Base-by-base conservation (phyloP, 2,329 filamentous ascomycete species). In the Thielaviopsis euricoi region DNA sequence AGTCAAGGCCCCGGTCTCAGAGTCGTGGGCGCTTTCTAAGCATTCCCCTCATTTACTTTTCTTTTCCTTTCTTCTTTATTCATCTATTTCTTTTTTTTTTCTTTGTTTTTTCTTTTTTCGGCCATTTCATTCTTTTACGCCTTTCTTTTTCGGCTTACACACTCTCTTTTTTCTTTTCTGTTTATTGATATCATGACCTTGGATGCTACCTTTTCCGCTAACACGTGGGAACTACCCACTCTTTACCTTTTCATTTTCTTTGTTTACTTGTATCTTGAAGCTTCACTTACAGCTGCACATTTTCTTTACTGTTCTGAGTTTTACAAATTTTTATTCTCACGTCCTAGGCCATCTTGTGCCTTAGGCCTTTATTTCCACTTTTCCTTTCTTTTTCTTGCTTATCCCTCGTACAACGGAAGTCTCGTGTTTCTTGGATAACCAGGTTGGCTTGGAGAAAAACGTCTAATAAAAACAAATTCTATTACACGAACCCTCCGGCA, bases 1-100 rank as follows among this genome's bases (percentile, higher is more conserved):
- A 48, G 46, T 33, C n/a, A 53, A 21, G 50, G 25, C 13, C 10
- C 26, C 22, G n/a, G 37, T 13, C 33, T 12, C 12, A 9, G n/a
- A 21, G 22, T 23, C 13, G 25, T 25, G n/a, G 49, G 23, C 52
- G 43, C 29, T 43, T n/a, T 23, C 49, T 43, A 56, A 25, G 29
- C n/a, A 21, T 43, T 33, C 59, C 54, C 37, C 17, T 43, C 46
- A 53, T 49, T 53, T 52, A 3, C 22, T 50, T 19, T 17, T 58
- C 9, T 56, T 56, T 50, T 40, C 58, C 56, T 26, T 33, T 53
- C 46, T 49, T 22, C n/a, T 46, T 37, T 25, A 37, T 17, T 52
- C 52, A 21, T 21, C 54, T 58, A 43, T 52, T 58, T 58, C 21
- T 53, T 55, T 22, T 10, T 59, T 57, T 53, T 51, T 43, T 17